Evolutionary conservation across 2,329 filamentous ascomycete genomes (phyloP), one percentile per base, ranked within the genome.

Genomic region (Byssothecium circinans): DNA sequence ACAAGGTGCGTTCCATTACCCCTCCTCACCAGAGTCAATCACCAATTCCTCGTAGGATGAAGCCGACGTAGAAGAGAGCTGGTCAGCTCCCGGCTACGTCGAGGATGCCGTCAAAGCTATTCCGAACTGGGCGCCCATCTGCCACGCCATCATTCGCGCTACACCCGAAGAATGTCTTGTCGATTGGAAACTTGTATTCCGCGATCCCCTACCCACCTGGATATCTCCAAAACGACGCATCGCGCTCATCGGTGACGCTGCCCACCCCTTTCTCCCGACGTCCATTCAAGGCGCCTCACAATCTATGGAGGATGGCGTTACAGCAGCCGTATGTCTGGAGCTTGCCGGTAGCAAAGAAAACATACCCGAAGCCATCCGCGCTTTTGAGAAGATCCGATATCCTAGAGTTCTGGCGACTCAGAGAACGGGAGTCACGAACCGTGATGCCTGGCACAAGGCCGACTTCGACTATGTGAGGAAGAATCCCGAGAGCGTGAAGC

Each of bases 171-270:
- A 53, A 5, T 25, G 32, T 12, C 43, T 75, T 29, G 67, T 80
- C 2, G 76, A 79, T 59, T 81, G 77, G 77, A 79, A 78, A 50
- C 75, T 81, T 29, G 76, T 77, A 45, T 79, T 77, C 48, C 69
- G 78, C 36, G 75, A 80, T 52, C 78, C 77, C 1, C 67, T 77
- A n/a, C 73, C 76, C 0, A 75, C 71, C 0, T 81, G 78, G 78
- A 68, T 79, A 3, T 76, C 73, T 0, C 61, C 64, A 7, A 74
- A 74, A 45, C 71, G 75, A 33, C 70, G 71, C 41, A 77, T 80
- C 43, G 75, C 72, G 0, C 65, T 80, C 30, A 68, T 80, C 1
- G 79, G 79, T 0, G 79, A 81, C 54, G 76, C 75, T 39, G 79
- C 77, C 35, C 78, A 81, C 52, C 72, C 78, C 0, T 78, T 80